Percentiles rank a stretch among this genome's conserved stretches.
These are phyloP conservation scores for Crepidotus variabilis DNA, from an alignment of 768 basidiomycete genomes.

Conservation along the genomic window DNA sequence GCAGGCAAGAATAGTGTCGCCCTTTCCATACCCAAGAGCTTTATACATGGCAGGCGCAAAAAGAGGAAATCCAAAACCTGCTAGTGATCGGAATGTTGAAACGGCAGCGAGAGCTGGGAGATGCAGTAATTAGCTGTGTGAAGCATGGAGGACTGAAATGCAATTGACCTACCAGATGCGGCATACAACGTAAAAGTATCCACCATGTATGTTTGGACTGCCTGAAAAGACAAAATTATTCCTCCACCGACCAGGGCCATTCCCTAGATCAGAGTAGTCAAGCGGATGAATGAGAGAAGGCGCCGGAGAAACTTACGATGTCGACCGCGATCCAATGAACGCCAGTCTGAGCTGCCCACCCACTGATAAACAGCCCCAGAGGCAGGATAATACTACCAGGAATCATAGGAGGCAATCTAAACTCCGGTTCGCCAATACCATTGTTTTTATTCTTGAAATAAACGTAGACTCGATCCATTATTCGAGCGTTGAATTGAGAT, in stretches of 20 bases:
- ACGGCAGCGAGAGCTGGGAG: slow-evolving; percentile 59
- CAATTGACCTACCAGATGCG: slow-evolving; percentile 48
- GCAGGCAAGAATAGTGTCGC: slow-evolving; percentile 60
- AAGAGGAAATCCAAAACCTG: slow-evolving; percentile 76
- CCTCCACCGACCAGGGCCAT: slow-evolving; percentile 55
- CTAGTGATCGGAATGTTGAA: slow-evolving; percentile 56
- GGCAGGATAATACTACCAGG: slow-evolving; percentile 60
- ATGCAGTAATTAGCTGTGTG: slow-evolving; percentile 1
- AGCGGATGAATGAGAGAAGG: neutral
- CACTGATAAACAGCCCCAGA: slow-evolving; percentile 61
- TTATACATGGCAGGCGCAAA: slow-evolving; percentile 70
- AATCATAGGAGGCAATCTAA: slow-evolving; percentile 50
- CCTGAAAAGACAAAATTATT: slow-evolving; percentile 55
- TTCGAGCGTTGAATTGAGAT: slow-evolving; percentile 51
- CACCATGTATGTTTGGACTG: slow-evolving; percentile 65
- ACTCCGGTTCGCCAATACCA: slow-evolving; percentile 47
- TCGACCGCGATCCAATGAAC: slow-evolving; percentile 72
- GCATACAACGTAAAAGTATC: slow-evolving; percentile 65
- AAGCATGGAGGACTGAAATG: neutral
- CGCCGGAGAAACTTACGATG: slow-evolving; percentile 39
- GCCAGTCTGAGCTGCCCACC: slow-evolving; percentile 60
- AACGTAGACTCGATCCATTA: slow-evolving; percentile 53
- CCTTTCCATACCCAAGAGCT: slow-evolving; percentile 65
- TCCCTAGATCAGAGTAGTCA: slow-evolving; percentile 34
- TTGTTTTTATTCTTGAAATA: slow-evolving; percentile 46